Evolutionary conservation across 139 green algal genomes (phyloP).

Genomic region (Deuterostichococcus epilithicus): DNA sequence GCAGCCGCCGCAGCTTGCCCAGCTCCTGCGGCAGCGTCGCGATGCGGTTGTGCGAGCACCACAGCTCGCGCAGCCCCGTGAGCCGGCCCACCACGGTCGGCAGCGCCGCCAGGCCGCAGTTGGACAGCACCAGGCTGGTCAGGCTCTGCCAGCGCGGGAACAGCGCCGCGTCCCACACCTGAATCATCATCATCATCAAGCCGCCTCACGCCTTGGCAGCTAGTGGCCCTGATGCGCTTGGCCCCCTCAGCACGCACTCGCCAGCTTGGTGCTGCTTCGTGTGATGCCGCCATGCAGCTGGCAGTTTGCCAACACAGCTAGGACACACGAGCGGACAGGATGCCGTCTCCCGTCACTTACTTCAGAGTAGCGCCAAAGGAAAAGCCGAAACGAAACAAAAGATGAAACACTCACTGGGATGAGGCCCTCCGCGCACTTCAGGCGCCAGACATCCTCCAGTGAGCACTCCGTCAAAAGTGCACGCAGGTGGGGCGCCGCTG

Average conservation of each 20-base stretch:
- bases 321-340: no score
- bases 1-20: constrained; percentile 55
- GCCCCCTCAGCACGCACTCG: neutral
- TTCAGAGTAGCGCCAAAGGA: no score
- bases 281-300: constrained; percentile 3
- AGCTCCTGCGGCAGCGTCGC: constrained; percentile 60
- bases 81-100: constrained; percentile 18
- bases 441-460: constrained; percentile 39
- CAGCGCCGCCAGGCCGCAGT: constrained; percentile 48
- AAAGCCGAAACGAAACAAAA: no score
- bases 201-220: neutral
- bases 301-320: constrained; percentile 25
- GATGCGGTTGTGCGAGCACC: constrained; percentile 58
- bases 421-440: constrained; percentile 45
- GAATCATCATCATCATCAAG: neutral
- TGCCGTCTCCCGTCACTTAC: no score
- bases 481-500: constrained; percentile 28
- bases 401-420: neutral
- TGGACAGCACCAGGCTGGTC: constrained; percentile 53
- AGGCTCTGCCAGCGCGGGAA: constrained; percentile 33
- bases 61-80: constrained; percentile 34
- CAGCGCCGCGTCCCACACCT: constrained; percentile 20
- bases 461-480: constrained; percentile 41
- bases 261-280: no score
- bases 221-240: no score